Percentiles rank a stretch among this genome's conserved stretches.
phyloP scores from a whole-genome alignment of 257 asterid species.

The Nicotiana noctiflora region DNA sequence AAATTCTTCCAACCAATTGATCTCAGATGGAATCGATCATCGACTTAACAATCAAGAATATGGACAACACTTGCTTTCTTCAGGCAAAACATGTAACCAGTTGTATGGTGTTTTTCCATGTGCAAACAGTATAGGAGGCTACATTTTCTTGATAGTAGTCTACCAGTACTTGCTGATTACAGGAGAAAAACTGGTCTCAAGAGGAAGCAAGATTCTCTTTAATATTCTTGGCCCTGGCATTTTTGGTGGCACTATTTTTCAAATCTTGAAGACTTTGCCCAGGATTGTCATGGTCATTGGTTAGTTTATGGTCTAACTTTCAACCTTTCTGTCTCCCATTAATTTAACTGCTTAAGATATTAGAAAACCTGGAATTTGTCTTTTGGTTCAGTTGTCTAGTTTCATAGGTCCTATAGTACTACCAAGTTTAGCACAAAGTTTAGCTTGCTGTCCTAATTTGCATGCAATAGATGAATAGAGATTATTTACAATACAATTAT shows the following conservation, averaged over 20 bases:
- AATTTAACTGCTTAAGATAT: background rate
- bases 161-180: slow-evolving; percentile 30
- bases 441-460: background rate
- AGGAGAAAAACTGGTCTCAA: slow-evolving; percentile 27
- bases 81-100: slow-evolving; percentile 20
- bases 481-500: background rate
- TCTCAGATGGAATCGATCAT: slow-evolving; percentile 29
- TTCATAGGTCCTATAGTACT: background rate
- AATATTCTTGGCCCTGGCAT: slow-evolving; percentile 35
- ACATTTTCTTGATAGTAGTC: slow-evolving; percentile 28
- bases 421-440: background rate
- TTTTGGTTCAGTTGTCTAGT: background rate
- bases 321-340: background rate
- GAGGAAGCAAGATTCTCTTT: slow-evolving; percentile 31
- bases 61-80: background rate
- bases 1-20: slow-evolving; percentile 8
- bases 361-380: background rate
- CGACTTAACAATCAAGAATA: background rate
- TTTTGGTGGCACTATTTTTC: slow-evolving; percentile 33
- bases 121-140: slow-evolving; percentile 38
- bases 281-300: slow-evolving; percentile 36
- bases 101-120: slow-evolving; percentile 42
- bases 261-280: slow-evolving; percentile 32
- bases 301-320: background rate
- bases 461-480: background rate